Evolutionary conservation across 179 eudicot genomes (phyloP), one percentile per base, ranked within the genome.

Genomic region (Nepenthes alata): DNA sequence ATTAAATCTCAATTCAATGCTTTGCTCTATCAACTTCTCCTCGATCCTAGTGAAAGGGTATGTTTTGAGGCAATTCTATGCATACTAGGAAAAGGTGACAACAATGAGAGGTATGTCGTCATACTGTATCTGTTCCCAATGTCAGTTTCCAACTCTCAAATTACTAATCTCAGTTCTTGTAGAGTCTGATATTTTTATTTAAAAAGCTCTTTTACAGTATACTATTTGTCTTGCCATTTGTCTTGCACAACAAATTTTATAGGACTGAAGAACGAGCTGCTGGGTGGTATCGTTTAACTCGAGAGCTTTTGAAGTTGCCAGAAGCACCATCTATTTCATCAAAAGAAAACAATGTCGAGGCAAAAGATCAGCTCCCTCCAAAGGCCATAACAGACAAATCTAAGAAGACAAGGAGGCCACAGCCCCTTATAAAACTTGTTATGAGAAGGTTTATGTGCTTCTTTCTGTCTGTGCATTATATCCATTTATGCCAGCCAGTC

Each of bases 21-120:
- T 47, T 59, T 90, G 64, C 97, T 94, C 59, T 94, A 90, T 76
- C 97, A 90, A 81, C 91, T 94, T 60, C 99, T 94, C 62, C 74
- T 90, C 72, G 99, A 94, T 81, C 97, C 99, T 61, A 90, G 99
- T 81, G 99, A 94, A 79, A 85, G 94, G 76, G 99, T 94, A 58
- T 94, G 99, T 70, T 94, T 94, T 64, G 99, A 94, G 83, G 99
- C 99, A 37, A 94, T 90, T 67, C 70, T 83, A 39, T 90, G 97
- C 62, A 94, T 90, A 25, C 70, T 94, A 67, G 97, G 99, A 56
- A 94, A 90, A 78, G 81, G 70, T 50, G 97, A 94, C 74, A 79
- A 78, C 64, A 72, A 91, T n/a, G 99, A 94, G 72, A 90, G 99
- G 97, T 94, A 84, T 34, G 6, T 12, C 25, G 3, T 47, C 39